Base-by-base conservation (phyloP, 805 yeast genomes). In the Geotrichum ghanense region DNA sequence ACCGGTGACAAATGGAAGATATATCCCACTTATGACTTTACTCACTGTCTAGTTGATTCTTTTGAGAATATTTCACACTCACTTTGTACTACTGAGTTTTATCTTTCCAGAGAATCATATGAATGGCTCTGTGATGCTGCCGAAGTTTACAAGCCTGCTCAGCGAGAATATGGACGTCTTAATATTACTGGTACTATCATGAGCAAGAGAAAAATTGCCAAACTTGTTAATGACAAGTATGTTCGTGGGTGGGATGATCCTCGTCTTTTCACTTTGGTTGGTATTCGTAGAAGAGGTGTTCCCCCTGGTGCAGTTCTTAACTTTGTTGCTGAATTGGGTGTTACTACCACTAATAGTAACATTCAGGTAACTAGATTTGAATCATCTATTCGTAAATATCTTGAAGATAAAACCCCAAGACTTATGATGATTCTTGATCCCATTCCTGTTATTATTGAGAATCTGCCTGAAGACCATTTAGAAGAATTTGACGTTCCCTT, bases 201-300 rank as follows among this genome's bases (percentile, higher is more conserved):
- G 76, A 86, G 95, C 49, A 92, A 92, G 75, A 79, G 99, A 65
- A 92, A 92, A 68, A 88, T 92, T 63, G 94, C 95, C 53, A 84
- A 87, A 66, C 74, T 92, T 55, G 97, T 92, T 20, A 83, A 77
- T 48, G 92, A 79, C 22, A 69, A 74, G 3, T 69, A 74, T 58
- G 99, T 92, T 21, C 79, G 95, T 64, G 96, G 87, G 42, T 92
- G 99, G 99, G 94, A 92, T 66, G 98, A 92, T 67, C 98, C 99
- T 58, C 78, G 99, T 61, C 73, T 92, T 63, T 92, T 80, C 66
- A 92, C 99, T 3, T 75, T 92, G 57, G 98, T 88, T 56, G 95
- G 92, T 45, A 79, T 92, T 51, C 82, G 87, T 62, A 83, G 99
- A 64, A 85, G 99, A 63, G 99, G 99, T 70, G 81, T 92, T 6